These are phyloP conservation scores for Xerocomus brunneocitrinus DNA, from an alignment of 768 basidiomycete genomes.

Conservation along the genomic window DNA sequence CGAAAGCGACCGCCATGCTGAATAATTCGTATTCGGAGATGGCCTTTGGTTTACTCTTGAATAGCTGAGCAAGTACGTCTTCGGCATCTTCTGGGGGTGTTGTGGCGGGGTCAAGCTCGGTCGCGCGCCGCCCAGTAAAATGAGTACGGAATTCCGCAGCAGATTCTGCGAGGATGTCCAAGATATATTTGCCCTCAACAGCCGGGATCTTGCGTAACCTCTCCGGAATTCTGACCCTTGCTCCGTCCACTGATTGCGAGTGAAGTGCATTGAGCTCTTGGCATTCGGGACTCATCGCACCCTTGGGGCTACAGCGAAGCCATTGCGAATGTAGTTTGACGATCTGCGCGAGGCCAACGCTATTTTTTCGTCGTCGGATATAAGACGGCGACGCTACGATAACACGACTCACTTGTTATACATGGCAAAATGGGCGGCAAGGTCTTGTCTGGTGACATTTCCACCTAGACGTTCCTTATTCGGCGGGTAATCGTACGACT, in stretches of 20 bases:
- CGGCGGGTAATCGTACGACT: conserved; percentile 68
- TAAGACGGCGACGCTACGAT: neutral
- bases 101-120: conserved; percentile 19
- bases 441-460: conserved; percentile 48
- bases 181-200: conserved; percentile 40
- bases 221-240: conserved; percentile 35
- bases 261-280: conserved; percentile 70
- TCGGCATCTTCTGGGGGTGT: conserved; percentile 36
- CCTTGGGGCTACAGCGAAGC: conserved; percentile 49
- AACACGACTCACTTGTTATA: conserved; percentile 52
- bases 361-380: conserved; percentile 20
- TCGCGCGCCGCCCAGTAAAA: conserved; percentile 34
- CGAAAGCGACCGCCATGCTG: conserved; percentile 44
- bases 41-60: conserved; percentile 48
- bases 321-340: conserved; percentile 57
- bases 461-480: conserved; percentile 49
- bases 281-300: conserved; percentile 59
- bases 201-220: conserved; percentile 45
- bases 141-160: conserved; percentile 41
- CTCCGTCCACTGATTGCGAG: conserved; percentile 67
- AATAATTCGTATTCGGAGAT: conserved; percentile 61
- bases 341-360: conserved; percentile 54
- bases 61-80: conserved; percentile 40
- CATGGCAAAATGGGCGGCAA: conserved; percentile 61
- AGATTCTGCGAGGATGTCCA: conserved; percentile 48